Percentiles rank a stretch among this genome's conserved stretches.
Evolutionary conservation across 352 stramenopile genomes (phyloP).

Genomic region (Pythium scleroteichum): DNA sequence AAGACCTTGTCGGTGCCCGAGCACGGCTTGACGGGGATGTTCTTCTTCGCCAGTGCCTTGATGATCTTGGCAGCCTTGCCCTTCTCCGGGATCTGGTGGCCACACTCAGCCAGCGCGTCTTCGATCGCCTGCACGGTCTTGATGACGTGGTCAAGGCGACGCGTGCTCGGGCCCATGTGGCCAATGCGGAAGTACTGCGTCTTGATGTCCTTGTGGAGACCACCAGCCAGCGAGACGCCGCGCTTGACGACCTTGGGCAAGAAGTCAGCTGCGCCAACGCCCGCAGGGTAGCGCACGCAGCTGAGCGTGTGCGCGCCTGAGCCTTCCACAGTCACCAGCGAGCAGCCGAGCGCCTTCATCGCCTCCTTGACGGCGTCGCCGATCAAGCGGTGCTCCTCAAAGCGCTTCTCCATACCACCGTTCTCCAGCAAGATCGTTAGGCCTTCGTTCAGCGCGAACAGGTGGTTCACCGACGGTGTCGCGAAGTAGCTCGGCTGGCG

Average conservation of each 20-base stretch:
- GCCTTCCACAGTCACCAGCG: constrained; percentile 52
- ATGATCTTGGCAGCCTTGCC: constrained; percentile 59
- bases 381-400: constrained; percentile 63
- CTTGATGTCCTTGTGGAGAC: constrained; percentile 82
- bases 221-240: constrained; percentile 71
- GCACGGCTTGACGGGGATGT: constrained; percentile 58
- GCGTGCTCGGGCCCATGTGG: constrained; percentile 81
- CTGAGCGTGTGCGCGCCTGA: constrained; percentile 69
- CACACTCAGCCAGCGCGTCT: constrained; percentile 67
- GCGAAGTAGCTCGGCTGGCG: constrained; percentile 77
- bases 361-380: constrained; percentile 66
- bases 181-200: constrained; percentile 85
- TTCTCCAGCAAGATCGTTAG: constrained; percentile 46
- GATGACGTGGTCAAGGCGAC: constrained; percentile 70
- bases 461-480: constrained; percentile 76
- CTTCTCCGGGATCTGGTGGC: constrained; percentile 57
- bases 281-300: constrained; percentile 71
- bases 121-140: constrained; percentile 77
- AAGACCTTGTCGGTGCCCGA: constrained; percentile 36
- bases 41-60: constrained; percentile 45
- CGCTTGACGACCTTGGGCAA: constrained; percentile 70
- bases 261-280: constrained; percentile 65
- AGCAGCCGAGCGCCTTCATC: constrained; percentile 62
- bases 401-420: constrained; percentile 77
- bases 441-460: constrained; percentile 70